Evolutionary conservation across 176 grass and related monocot genomes (phyloP).

Genomic region (Dactylis glomerata): DNA sequence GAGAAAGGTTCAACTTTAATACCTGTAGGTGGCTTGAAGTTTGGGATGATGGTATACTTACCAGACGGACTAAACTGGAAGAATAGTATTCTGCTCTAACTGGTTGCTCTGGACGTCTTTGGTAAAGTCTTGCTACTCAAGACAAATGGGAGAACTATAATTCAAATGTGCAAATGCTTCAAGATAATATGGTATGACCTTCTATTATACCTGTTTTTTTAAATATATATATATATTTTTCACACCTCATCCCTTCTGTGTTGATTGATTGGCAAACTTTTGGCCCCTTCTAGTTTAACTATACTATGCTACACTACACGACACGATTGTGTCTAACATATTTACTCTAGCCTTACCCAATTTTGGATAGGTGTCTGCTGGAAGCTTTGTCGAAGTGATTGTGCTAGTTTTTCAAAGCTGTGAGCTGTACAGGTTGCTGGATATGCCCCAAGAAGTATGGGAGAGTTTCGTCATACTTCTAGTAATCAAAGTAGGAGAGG

Average conservation of each 20-base stretch:
- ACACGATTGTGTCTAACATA: neutral
- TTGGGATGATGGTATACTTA: constrained; percentile 75
- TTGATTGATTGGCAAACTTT: neutral
- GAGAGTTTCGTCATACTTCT: neutral
- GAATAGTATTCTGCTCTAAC: constrained; percentile 27
- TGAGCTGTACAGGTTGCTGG: neutral
- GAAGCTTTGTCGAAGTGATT: neutral
- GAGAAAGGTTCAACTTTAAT: neutral
- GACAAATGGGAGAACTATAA: neutral
- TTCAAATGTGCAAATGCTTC: neutral
- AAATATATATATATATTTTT: too few species aligned
- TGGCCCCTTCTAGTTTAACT: neutral
- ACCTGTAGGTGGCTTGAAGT: constrained; percentile 74
- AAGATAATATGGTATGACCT: neutral
- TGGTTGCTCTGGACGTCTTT: neutral
- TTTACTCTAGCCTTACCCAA: neutral
- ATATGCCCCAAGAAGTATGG: constrained; percentile 13
- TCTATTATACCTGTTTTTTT: neutral
- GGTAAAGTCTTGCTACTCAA: neutral
- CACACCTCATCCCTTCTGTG: neutral
- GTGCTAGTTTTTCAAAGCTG: neutral
- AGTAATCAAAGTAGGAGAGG: neutral
- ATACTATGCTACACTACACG: neutral
- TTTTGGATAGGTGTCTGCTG: constrained; percentile 4
- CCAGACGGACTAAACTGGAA: constrained; percentile 40